A percentile compares a stretch with the other conserved stretches of the same genome.
Evolutionary conservation across 768 basidiomycete species (phyloP).

Genomic region (Lactarius trivialis): DNA sequence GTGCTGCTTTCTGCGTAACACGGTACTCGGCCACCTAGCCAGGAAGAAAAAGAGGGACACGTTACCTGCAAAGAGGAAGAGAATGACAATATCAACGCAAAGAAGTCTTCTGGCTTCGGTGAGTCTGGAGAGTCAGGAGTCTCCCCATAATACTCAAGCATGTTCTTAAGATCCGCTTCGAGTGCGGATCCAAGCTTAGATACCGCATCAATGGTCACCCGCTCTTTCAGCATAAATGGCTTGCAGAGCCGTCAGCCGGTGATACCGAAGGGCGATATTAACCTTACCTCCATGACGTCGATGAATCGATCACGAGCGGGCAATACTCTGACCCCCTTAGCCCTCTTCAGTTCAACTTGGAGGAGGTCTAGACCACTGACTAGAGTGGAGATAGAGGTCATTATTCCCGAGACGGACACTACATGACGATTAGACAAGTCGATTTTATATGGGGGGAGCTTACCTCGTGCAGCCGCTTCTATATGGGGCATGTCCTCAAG

Average conservation of each 20-base stretch:
- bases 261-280: neutral
- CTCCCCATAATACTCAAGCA: slow-evolving; percentile 77
- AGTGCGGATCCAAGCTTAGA: slow-evolving; percentile 52
- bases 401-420: slow-evolving; percentile 71
- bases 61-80: slow-evolving; percentile 62
- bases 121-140: slow-evolving; percentile 54
- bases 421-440: neutral
- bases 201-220: slow-evolving; percentile 55
- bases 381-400: slow-evolving; percentile 53
- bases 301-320: slow-evolving; percentile 55
- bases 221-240: slow-evolving; percentile 38
- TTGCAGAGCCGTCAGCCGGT: slow-evolving; percentile 16
- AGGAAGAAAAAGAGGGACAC: slow-evolving; percentile 15
- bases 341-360: slow-evolving; percentile 45
- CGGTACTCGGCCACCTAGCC: neutral
- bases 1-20: slow-evolving; percentile 53
- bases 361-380: slow-evolving; percentile 51
- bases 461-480: slow-evolving; percentile 78
- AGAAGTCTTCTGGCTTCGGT: slow-evolving; percentile 77
- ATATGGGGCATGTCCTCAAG: slow-evolving; percentile 75
- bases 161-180: slow-evolving; percentile 49
- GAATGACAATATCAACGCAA: slow-evolving; percentile 67
- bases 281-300: slow-evolving; percentile 58
- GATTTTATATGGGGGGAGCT: slow-evolving; percentile 20
- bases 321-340: slow-evolving; percentile 31